phyloP scores from a whole-genome alignment of 116 monocot genomes.

The Cymodocea nodosa region DNA sequence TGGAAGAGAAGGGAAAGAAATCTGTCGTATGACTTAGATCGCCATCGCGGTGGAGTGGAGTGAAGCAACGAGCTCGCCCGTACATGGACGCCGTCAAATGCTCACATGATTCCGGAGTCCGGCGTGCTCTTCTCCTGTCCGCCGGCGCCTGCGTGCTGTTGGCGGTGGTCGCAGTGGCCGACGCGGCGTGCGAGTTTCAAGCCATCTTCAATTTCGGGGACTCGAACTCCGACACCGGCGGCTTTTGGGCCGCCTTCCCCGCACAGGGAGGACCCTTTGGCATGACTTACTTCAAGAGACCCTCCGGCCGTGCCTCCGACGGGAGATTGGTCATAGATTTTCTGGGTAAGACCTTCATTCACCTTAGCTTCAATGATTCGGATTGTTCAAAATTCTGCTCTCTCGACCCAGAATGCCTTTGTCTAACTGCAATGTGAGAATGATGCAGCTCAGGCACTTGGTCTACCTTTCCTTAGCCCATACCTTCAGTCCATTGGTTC shows the following conservation, averaged over 20 bases:
- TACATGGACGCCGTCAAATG: background rate
- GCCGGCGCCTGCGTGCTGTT: background rate
- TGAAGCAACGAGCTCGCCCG: no score
- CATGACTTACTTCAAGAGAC: conserved; percentile 59
- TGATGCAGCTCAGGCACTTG: conserved; percentile 57
- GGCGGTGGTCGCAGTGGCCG: background rate
- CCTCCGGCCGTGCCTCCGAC: conserved; percentile 53
- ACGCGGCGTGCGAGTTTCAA: conserved; percentile 17
- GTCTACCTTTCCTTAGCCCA: conserved; percentile 79
- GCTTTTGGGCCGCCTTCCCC: conserved; percentile 84
- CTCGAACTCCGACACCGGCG: conserved; percentile 90
- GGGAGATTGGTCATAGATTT: conserved; percentile 76
- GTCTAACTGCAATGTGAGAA: background rate
- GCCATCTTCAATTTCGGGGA: conserved; percentile 89
- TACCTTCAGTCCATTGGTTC: conserved; percentile 69
- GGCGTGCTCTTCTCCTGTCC: background rate
- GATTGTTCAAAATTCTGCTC: no score
- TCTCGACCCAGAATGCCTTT: no score
- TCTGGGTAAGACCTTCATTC: conserved; percentile 25
- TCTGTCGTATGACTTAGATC: no score
- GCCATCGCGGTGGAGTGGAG: no score
- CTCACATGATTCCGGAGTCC: background rate
- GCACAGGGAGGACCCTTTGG: conserved; percentile 45
- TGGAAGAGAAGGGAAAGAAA: no score
- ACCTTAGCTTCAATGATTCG: background rate